Evolutionary conservation across 2,329 filamentous ascomycete species (phyloP), one percentile per base, ranked within the genome.

Genomic region (Aureobasidium sp.): DNA sequence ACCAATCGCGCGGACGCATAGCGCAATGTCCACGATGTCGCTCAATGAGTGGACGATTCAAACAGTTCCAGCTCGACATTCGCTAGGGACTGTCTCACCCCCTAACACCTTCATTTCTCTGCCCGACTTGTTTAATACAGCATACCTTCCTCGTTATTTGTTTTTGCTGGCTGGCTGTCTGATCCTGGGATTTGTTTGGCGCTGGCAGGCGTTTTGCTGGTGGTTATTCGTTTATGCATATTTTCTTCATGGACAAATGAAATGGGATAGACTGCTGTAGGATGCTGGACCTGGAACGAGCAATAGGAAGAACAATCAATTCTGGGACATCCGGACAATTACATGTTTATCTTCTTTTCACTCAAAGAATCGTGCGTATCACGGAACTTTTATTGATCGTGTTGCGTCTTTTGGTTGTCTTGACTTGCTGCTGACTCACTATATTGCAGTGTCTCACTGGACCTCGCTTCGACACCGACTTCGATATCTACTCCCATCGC

Each of bases 41-140:
- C 42, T 57, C 86, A 40, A 86, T 92, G 64, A 89, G 89, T 59
- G 87, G 87, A 57, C 83, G 85, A 63, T 93, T 90, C 75, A 93
- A 93, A 75, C 88, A 88, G 43, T 92, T 94, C 74, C 88, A 92
- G 74, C 79, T 94, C 70, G 89, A 93, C 69, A 87, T 94, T 64
- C 80, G 87, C 78, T 90, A 77, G 84, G 42, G 11, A 13, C 31
- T 46, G 42, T 11, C 9, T 21, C 42, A 47, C 31, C 1, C 31
- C 8, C 7, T 21, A 13, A 27, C 21, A 15, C 11, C 29, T 38
- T n/a, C n/a, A n/a, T 35, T 57, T 21, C 27, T 54, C 11, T 25
- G 9, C 27, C 11, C 27, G 40, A 33, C 38, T 21, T 57, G 54
- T 57, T 57, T 47, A 57, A 57, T 57, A 43, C 45, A 43, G 38